Evolutionary conservation across 2,329 filamentous ascomycete genomes (phyloP).

Genomic region (Botrytis pseudocinerea): DNA sequence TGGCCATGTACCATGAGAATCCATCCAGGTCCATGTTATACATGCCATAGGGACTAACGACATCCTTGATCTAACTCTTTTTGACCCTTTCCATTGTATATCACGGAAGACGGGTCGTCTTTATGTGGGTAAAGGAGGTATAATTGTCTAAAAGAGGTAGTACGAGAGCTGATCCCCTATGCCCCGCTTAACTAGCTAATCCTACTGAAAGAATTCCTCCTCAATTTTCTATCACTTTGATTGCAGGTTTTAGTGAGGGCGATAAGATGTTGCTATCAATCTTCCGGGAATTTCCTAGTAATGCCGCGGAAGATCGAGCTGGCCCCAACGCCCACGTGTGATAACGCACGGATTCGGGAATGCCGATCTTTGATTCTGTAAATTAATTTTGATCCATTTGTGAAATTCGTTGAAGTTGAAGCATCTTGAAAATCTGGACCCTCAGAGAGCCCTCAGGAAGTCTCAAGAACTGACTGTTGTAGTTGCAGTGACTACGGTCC

Average conservation of each 20-base stretch:
- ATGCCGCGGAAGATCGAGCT: not conserved
- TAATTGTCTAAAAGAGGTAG: not conserved
- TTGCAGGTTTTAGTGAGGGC: not conserved
- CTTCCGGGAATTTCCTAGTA: not conserved
- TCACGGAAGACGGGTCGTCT: not conserved
- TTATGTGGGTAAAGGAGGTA: not conserved
- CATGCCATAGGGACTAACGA: not conserved
- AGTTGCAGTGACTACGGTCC: not conserved
- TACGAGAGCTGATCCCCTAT: not conserved
- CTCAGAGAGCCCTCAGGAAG: not conserved
- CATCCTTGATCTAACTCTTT: not conserved
- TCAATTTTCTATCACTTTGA: not conserved
- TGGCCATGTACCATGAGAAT: not conserved
- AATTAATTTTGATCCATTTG: not conserved
- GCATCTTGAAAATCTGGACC: not conserved
- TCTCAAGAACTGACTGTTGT: not conserved
- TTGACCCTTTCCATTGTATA: not conserved
- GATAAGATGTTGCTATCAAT: not conserved
- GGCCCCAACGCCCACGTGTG: not conserved
- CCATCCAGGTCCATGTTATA: not conserved
- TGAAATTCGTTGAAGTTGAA: not conserved
- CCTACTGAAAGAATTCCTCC: not conserved
- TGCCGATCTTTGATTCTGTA: not conserved
- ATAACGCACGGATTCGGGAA: not conserved
- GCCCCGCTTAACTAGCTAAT: not conserved